Conservation (phyloP, 2,329 filamentous ascomycete genomes). For the Taxawa tesnikishii region DNA sequence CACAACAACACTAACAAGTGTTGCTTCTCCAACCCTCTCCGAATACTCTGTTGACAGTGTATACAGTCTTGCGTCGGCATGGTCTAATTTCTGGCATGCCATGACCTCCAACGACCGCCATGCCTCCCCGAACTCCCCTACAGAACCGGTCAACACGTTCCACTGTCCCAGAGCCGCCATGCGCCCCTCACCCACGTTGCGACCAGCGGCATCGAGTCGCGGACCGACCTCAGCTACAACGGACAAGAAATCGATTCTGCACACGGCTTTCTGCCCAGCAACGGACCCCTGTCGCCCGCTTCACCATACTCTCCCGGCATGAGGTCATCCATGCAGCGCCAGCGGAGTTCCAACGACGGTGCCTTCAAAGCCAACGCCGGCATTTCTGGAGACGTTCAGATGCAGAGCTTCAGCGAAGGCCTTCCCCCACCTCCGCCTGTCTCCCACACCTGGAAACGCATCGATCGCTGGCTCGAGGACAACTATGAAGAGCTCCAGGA, state of each 20-base stretch:
- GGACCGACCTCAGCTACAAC: constrained; percentile 71
- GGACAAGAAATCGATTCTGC: constrained; percentile 55
- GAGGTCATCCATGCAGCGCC: constrained; percentile 59
- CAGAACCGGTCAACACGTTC: constrained; percentile 79
- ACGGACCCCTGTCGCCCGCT: constrained; percentile 56
- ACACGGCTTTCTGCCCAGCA: constrained; percentile 64
- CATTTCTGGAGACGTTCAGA: constrained; percentile 73
- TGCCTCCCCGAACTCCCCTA: constrained; percentile 90
- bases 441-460: constrained; percentile 81
- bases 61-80: constrained; percentile 51
- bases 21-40: too few relatives aligned
- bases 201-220: constrained; percentile 75
- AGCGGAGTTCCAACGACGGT: constrained; percentile 15
- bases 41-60: too few relatives aligned
- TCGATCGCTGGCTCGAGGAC: constrained; percentile 86
- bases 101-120: constrained; percentile 68
- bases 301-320: constrained; percentile 84
- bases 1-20: too few relatives aligned
- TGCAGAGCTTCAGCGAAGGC: constrained; percentile 92
- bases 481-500: constrained; percentile 92
- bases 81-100: constrained; percentile 89
- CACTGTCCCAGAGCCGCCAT: constrained; percentile 70
- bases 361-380: constrained; percentile 52
- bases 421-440: constrained; percentile 81
- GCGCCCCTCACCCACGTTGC: constrained; percentile 76